Evolutionary conservation across 2,329 filamentous ascomycete species (phyloP).

Genomic region (Fusarium albosuccineum): DNA sequence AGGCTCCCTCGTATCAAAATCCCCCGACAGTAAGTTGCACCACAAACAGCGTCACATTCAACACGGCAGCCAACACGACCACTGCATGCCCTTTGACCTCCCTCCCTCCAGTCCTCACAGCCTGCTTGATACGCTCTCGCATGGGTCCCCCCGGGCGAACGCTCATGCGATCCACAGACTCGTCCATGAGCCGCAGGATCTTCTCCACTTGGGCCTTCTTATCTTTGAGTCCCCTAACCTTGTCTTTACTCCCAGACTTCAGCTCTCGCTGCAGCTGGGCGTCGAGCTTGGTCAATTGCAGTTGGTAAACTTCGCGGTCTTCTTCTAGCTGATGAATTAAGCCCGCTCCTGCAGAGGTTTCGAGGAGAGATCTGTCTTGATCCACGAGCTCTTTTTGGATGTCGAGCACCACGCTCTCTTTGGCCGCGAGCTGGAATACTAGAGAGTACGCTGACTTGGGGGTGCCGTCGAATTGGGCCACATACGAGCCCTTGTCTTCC

Average conservation of each 20-base stretch:
- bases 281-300: background rate
- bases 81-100: too few species aligned
- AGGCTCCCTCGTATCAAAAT: too few species aligned
- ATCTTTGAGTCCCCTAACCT: background rate
- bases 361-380: background rate
- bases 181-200: background rate
- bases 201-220: background rate
- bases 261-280: background rate
- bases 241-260: constrained; percentile 6
- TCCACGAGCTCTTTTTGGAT: background rate
- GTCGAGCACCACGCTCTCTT: background rate
- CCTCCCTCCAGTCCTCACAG: too few species aligned
- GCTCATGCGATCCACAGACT: too few species aligned
- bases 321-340: background rate
- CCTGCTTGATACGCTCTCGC: constrained; percentile 3
- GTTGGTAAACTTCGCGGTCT: background rate
- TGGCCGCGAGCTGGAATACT: background rate
- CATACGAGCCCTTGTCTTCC: constrained; percentile 18
- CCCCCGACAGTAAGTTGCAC: too few species aligned
- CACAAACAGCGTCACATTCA: too few species aligned
- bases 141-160: too few species aligned
- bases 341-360: background rate
- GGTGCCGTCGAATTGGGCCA: constrained; percentile 18
- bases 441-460: constrained; percentile 1
- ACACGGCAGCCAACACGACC: too few species aligned